A percentile compares a stretch with the other conserved stretches of the same genome.
These are phyloP conservation scores for Aristolochia californica DNA, from an alignment of 164 flowering plant genomes.

Conservation along the genomic window DNA sequence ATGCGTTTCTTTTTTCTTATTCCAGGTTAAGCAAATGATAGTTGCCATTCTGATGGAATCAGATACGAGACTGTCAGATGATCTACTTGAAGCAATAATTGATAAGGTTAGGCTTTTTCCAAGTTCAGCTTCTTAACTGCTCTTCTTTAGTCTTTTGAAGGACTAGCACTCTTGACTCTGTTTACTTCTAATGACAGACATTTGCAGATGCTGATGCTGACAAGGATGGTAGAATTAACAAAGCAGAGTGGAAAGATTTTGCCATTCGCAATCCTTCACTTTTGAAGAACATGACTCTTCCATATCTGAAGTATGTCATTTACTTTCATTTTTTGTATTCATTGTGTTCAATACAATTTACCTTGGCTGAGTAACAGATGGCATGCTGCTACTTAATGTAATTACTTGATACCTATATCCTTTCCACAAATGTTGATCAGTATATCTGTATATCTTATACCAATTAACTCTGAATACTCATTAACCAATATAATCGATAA, in stretches of 20 bases:
- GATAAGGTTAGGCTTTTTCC: slow-evolving; percentile 38
- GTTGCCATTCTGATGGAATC: slow-evolving; percentile 64
- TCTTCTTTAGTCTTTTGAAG: not conserved
- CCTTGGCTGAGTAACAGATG: too few relatives aligned
- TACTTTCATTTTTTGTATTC: not conserved
- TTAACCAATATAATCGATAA: too few relatives aligned
- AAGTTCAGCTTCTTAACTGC: not conserved
- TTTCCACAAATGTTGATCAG: too few relatives aligned
- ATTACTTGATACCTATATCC: too few relatives aligned
- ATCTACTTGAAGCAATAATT: slow-evolving; percentile 59
- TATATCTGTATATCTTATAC: too few relatives aligned
- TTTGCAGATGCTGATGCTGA: slow-evolving; percentile 80
- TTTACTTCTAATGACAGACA: slow-evolving; percentile 36
- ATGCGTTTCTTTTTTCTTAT: not conserved
- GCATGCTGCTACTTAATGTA: too few relatives aligned
- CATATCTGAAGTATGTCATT: slow-evolving; percentile 56
- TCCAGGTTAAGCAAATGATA: slow-evolving; percentile 86
- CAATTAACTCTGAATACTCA: too few relatives aligned
- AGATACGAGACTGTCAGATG: slow-evolving; percentile 56
- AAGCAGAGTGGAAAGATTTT: slow-evolving; percentile 70
- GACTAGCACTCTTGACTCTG: not conserved
- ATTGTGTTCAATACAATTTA: not conserved
- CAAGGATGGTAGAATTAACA: slow-evolving; percentile 59
- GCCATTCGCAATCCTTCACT: slow-evolving; percentile 51
- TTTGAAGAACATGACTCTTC: slow-evolving; percentile 83